Evolutionary conservation across 371 early-diverging fungal species (phyloP).

Genomic region (Mycotypha africana): DNA sequence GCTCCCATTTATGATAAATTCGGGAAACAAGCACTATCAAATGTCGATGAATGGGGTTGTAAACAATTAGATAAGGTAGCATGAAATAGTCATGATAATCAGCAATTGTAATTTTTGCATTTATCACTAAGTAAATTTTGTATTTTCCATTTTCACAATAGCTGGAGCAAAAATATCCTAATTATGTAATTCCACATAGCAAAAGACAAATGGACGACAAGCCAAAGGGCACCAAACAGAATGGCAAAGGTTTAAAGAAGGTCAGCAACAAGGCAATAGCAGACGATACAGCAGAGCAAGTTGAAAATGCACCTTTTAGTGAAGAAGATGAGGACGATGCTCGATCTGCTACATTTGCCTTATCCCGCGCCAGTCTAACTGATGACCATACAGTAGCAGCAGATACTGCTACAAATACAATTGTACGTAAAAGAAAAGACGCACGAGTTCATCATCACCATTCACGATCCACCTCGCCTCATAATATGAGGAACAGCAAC

Average conservation of each 20-base stretch:
- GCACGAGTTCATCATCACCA: slow-evolving; percentile 19
- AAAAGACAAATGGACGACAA: slow-evolving; percentile 17
- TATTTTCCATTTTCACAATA: slow-evolving; percentile 1
- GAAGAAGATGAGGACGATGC: slow-evolving; percentile 35
- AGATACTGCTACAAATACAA: slow-evolving; percentile 22
- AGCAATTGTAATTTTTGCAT: background rate
- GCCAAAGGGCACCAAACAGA: too few species aligned
- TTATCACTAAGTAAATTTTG: too few species aligned
- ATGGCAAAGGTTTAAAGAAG: too few species aligned
- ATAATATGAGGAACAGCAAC: slow-evolving; percentile 14
- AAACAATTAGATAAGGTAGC: slow-evolving; percentile 32
- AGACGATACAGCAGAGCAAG: too few species aligned
- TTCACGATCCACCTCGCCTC: slow-evolving; percentile 42
- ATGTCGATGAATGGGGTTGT: slow-evolving; percentile 32
- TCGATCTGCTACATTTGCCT: slow-evolving; percentile 32
- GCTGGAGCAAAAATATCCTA: slow-evolving; percentile 24
- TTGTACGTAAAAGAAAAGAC: background rate
- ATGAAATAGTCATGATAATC: too few species aligned
- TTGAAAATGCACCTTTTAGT: background rate
- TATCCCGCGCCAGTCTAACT: slow-evolving; percentile 30
- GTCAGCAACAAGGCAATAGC: too few species aligned
- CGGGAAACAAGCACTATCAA: slow-evolving; percentile 21
- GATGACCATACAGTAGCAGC: slow-evolving; percentile 22
- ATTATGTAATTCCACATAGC: slow-evolving; percentile 12
- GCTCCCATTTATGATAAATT: slow-evolving; percentile 35